phyloP scores from a whole-genome alignment of 768 basidiomycete species.

The Psilocybe cubensis region DNA sequence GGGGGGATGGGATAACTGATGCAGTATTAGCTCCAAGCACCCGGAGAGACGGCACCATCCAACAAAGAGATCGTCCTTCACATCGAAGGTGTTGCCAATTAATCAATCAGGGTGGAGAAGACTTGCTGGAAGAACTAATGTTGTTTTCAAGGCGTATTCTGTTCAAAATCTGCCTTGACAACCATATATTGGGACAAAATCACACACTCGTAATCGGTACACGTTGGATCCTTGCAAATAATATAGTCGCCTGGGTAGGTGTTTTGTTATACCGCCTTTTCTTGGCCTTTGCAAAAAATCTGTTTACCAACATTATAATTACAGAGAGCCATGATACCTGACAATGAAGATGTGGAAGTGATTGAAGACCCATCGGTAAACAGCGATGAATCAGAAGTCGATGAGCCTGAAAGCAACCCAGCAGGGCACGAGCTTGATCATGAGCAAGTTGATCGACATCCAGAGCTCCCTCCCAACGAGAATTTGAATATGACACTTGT shows the following conservation, averaged over 20 bases:
- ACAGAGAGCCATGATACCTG: too few relatives aligned
- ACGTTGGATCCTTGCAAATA: constrained; percentile 22
- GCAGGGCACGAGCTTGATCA: too few relatives aligned
- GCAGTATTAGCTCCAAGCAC: background rate
- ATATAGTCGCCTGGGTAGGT: constrained; percentile 27
- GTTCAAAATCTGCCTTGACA: constrained; percentile 26
- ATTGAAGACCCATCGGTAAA: background rate
- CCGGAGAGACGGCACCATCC: too few relatives aligned
- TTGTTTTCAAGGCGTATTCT: constrained; percentile 18
- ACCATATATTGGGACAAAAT: constrained; percentile 16
- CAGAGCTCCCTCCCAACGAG: too few relatives aligned
- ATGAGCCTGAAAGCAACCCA: too few relatives aligned
- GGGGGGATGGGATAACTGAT: constrained; percentile 23
- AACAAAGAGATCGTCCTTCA: background rate
- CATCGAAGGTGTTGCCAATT: constrained; percentile 12
- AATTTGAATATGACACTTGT: too few relatives aligned
- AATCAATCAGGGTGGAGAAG: constrained; percentile 4
- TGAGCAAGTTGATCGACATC: too few relatives aligned
- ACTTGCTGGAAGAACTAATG: constrained; percentile 16
- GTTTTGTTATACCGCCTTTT: too few relatives aligned
- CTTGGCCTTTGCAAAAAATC: too few relatives aligned
- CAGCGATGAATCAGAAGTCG: too few relatives aligned
- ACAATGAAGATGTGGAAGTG: background rate
- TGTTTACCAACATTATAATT: too few relatives aligned
- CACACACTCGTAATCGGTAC: constrained; percentile 23